Percentiles rank a stretch among this genome's conserved stretches.
These are phyloP conservation scores for Talaromyces proteolyticus DNA, from an alignment of 495 filamentous ascomycete genomes.

Conservation along the genomic window DNA sequence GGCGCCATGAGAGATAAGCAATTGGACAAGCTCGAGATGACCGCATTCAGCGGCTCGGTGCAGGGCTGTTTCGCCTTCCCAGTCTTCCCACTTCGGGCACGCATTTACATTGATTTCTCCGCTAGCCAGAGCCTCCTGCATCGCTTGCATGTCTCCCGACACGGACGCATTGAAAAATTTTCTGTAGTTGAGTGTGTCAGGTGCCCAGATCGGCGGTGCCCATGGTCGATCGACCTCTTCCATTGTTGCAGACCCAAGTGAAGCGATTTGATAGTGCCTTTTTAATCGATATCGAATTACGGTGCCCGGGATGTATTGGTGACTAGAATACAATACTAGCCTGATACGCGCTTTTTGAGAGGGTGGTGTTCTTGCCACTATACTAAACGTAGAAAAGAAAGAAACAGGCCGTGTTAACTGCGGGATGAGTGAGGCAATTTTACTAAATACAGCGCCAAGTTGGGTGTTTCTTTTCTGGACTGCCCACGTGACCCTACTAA, in stretches of 20 bases:
- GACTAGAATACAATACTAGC: constrained; percentile 13
- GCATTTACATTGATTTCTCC: constrained; percentile 7
- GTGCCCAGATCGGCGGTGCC: constrained; percentile 4
- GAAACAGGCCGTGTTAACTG: not conserved
- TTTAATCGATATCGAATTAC: constrained; percentile 3
- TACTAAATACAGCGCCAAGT: not conserved
- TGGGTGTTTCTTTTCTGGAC: not conserved
- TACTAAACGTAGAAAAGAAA: not conserved
- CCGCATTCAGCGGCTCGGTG: constrained; percentile 10
- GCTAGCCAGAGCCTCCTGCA: constrained; percentile 3
- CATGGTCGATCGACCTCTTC: constrained; percentile 5
- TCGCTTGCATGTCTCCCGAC: constrained; percentile 7
- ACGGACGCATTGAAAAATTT: constrained; percentile 4
- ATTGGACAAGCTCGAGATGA: constrained; percentile 4
- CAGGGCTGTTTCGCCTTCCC: constrained; percentile 5
- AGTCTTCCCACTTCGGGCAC: not conserved
- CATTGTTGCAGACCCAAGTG: constrained; percentile 1
- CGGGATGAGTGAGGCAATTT: not conserved
- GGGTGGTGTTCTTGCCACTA: not conserved
- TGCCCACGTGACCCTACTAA: not conserved
- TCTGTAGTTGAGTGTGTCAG: constrained; percentile 6
- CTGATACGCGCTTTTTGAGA: not conserved
- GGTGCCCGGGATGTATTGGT: constrained; percentile 11
- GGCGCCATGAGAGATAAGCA: constrained; percentile 4
- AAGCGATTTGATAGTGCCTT: constrained; percentile 3